phyloP scores from a whole-genome alignment of 1,139 yeast species.

The Saccharomycopsis phalli region DNA sequence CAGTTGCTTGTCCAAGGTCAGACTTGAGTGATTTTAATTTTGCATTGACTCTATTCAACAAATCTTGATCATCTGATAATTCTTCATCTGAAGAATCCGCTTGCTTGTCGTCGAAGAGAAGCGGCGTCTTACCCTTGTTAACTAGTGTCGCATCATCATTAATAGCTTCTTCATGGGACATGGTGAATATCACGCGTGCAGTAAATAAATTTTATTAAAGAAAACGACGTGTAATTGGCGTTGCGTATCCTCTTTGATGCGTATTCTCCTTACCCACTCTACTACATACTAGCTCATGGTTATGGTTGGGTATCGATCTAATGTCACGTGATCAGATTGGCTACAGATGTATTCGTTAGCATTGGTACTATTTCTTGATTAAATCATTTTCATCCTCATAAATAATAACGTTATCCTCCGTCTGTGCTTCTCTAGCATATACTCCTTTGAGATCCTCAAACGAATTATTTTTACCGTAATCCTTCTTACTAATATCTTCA shows the following conservation, averaged over 20 bases:
- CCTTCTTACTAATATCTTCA: background rate
- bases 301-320: background rate
- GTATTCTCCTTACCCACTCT: background rate
- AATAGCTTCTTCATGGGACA: constrained; percentile 1
- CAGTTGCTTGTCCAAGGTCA: background rate
- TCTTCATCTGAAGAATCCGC: too few species aligned
- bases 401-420: background rate
- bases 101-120: constrained; percentile 1
- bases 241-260: background rate
- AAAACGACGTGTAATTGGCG: too few species aligned
- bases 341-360: background rate
- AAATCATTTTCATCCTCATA: background rate
- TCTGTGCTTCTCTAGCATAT: constrained; percentile 2
- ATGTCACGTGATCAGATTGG: background rate
- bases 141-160: constrained; percentile 9
- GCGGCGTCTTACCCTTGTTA: constrained; percentile 13
- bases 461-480: background rate
- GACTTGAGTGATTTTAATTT: constrained; percentile 16
- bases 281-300: background rate
- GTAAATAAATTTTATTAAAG: background rate
- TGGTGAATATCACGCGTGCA: background rate
- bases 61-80: constrained; percentile 5
- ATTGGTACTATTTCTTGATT: background rate
- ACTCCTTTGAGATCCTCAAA: constrained; percentile 5
- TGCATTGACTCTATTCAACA: constrained; percentile 15